Evolutionary conservation across 495 filamentous ascomycete species (phyloP).

Genomic region (Lophiotrema nucula): DNA sequence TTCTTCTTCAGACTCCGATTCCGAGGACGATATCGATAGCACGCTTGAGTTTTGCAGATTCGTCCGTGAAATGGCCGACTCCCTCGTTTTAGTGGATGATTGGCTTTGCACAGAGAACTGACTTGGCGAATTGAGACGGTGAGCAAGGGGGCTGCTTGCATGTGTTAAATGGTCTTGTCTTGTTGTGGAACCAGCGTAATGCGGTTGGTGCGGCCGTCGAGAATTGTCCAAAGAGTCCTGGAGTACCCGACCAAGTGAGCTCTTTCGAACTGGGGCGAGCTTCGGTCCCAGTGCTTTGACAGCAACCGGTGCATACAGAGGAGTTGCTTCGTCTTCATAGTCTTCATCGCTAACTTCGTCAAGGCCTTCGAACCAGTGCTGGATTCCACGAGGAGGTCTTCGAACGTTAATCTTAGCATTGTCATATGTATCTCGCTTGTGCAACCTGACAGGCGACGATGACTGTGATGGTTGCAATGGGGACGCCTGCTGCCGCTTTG

Average conservation of each 20-base stretch:
- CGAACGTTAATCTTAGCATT: conserved; percentile 42
- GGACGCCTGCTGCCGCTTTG: conserved; percentile 28
- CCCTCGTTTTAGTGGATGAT: conserved; percentile 29
- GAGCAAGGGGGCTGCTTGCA: neutral
- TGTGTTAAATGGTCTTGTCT: neutral
- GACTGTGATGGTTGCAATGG: neutral
- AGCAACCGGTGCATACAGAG: conserved; percentile 4
- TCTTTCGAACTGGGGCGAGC: conserved; percentile 13
- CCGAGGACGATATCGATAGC: conserved; percentile 58
- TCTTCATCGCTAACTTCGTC: conserved; percentile 41
- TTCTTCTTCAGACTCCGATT: conserved; percentile 49
- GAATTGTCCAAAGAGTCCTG: conserved; percentile 2
- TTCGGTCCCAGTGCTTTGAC: neutral
- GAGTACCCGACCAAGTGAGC: conserved; percentile 14
- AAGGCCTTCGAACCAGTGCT: conserved; percentile 47
- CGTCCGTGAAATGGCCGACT: conserved; percentile 46
- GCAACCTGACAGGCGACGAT: conserved; percentile 23
- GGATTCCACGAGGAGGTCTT: conserved; percentile 43
- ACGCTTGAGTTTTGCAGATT: conserved; percentile 55
- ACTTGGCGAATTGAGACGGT: conserved; percentile 26
- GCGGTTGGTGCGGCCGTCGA: neutral
- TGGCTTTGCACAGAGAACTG: conserved; percentile 27
- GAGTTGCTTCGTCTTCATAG: conserved; percentile 12
- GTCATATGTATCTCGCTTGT: conserved; percentile 39
- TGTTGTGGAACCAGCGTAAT: conserved; percentile 3